These are phyloP conservation scores for Phytophthora podocarpi DNA, from an alignment of 352 stramenopile genomes.

Conservation along the genomic window DNA sequence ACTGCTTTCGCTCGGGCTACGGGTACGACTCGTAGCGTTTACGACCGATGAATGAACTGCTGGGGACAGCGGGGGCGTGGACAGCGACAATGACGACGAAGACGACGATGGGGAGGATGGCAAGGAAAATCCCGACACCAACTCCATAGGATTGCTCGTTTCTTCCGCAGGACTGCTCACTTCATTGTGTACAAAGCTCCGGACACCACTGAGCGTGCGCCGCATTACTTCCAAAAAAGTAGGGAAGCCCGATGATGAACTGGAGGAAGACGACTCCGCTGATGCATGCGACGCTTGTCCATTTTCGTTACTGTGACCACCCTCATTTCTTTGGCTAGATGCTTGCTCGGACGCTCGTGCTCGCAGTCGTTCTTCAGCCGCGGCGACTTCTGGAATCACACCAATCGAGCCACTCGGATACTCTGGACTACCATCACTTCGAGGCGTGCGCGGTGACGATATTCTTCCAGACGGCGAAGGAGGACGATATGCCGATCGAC, in stretches of 20 bases:
- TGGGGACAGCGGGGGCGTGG: slow-evolving; percentile 14
- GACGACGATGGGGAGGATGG: slow-evolving; percentile 40
- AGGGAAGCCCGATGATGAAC: slow-evolving; percentile 37
- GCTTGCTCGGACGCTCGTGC: slow-evolving; percentile 22
- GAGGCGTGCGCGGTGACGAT: slow-evolving; percentile 28
- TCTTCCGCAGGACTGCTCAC: slow-evolving; percentile 6
- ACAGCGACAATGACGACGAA: slow-evolving; percentile 28
- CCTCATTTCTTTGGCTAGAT: background rate
- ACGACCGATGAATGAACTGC: slow-evolving; percentile 12
- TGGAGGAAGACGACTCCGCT: slow-evolving; percentile 36
- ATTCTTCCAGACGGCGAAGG: slow-evolving; percentile 30
- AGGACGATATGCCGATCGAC: slow-evolving; percentile 21
- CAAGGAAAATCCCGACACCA: slow-evolving; percentile 23
- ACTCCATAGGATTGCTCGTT: slow-evolving; percentile 12
- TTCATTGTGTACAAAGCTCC: slow-evolving; percentile 43
- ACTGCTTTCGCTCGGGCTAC: slow-evolving; percentile 43
- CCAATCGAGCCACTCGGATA: slow-evolving; percentile 29
- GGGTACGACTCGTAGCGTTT: slow-evolving; percentile 5
- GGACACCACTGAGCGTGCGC: slow-evolving; percentile 48
- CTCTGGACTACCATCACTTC: slow-evolving; percentile 12
- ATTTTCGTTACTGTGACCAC: slow-evolving; percentile 4
- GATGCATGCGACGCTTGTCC: slow-evolving; percentile 32
- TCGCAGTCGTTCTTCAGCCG: slow-evolving; percentile 46
- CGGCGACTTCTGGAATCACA: slow-evolving; percentile 72
- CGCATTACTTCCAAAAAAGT: slow-evolving; percentile 60